Evolutionary conservation across 345 rosid genomes (phyloP).

Genomic region (Arabis hirsuta): DNA sequence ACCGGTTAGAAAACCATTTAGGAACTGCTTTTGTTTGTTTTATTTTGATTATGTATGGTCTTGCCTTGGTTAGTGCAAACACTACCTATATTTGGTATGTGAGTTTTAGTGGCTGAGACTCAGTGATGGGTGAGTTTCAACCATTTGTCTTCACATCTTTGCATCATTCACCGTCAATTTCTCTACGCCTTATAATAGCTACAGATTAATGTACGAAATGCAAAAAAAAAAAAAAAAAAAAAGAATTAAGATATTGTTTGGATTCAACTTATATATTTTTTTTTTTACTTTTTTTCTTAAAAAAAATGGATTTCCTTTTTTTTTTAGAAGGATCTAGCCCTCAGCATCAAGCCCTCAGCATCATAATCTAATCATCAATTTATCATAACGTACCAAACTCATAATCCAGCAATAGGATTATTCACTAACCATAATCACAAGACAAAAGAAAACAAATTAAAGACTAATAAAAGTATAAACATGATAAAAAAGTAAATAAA

Average conservation of each 20-base stretch:
- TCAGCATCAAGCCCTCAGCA: too few species aligned
- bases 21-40: neutral
- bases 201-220: neutral
- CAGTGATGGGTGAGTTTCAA: slow-evolving; percentile 35
- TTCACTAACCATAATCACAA: too few species aligned
- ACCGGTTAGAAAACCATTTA: slow-evolving; percentile 12
- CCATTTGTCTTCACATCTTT: slow-evolving; percentile 35
- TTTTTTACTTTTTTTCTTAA: too few species aligned
- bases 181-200: slow-evolving; percentile 18
- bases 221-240: neutral
- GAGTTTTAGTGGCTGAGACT: slow-evolving; percentile 42
- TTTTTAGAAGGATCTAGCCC: too few species aligned
- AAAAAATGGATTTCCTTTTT: too few species aligned
- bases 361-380: too few species aligned
- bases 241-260: neutral
- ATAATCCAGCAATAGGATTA: too few species aligned
- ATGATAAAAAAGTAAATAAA: too few species aligned
- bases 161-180: slow-evolving; percentile 25
- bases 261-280: too few species aligned
- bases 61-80: slow-evolving; percentile 39
- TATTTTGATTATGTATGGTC: slow-evolving; percentile 27
- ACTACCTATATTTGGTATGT: slow-evolving; percentile 36
- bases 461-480: too few species aligned
- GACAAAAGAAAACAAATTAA: too few species aligned
- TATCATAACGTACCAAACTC: too few species aligned